Evolutionary conservation across 805 yeast genomes (phyloP).

Genomic region (Yarrowia sp.): DNA sequence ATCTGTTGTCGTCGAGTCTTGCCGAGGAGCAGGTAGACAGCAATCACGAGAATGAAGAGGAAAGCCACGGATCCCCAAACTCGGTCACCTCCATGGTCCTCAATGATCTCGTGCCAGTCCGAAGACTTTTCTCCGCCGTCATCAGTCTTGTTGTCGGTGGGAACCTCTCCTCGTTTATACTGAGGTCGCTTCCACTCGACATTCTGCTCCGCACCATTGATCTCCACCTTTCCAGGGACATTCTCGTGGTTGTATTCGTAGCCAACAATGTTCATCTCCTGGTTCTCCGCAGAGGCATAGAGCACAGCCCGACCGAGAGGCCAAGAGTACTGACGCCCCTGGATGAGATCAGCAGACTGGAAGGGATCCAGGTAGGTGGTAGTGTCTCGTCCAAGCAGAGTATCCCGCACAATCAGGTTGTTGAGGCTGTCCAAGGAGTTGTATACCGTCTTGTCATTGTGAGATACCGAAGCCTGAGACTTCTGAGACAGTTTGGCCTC

Average conservation of each 20-base stretch:
- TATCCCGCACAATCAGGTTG: neutral
- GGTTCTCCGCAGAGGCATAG: constrained; percentile 74
- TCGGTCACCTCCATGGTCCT: constrained; percentile 28
- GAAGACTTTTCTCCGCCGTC: neutral
- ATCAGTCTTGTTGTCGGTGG: neutral
- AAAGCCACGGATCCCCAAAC: constrained; percentile 37
- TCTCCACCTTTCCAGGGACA: constrained; percentile 14
- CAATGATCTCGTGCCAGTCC: constrained; percentile 36
- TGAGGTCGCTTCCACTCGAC: constrained; percentile 31
- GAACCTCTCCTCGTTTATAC: constrained; percentile 15
- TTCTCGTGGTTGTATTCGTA: constrained; percentile 26
- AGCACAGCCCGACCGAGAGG: constrained; percentile 87
- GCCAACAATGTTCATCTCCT: constrained; percentile 17
- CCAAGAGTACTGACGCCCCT: constrained; percentile 93
- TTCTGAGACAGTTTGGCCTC: neutral
- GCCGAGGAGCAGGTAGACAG: constrained; percentile 25
- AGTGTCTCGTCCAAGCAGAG: neutral
- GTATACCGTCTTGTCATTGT: constrained; percentile 12
- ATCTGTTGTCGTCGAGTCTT: constrained; percentile 21
- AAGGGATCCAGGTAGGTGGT: constrained; percentile 56
- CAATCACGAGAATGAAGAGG: constrained; percentile 28
- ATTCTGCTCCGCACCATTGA: constrained; percentile 35
- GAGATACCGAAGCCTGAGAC: constrained; percentile 11
- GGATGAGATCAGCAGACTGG: constrained; percentile 79
- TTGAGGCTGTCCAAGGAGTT: constrained; percentile 3